Evolutionary conservation across 192 early-diverging fungal genomes (phyloP), one percentile per base, ranked within the genome.

Genomic region (Piromyces finnis): DNA sequence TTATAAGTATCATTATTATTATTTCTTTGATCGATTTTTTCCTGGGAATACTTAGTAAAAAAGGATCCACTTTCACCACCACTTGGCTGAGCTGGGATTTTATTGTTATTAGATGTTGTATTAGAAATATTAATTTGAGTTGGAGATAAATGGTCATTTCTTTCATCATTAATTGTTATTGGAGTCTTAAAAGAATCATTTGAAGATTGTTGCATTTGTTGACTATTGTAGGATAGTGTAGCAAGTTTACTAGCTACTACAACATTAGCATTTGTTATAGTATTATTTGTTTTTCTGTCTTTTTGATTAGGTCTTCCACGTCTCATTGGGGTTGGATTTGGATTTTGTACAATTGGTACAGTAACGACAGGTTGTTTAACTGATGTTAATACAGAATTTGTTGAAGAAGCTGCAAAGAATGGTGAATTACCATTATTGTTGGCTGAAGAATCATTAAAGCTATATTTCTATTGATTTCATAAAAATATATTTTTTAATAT

Each of bases 291-390:
- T n/a, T 68, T 68, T 68, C 51, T 80, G 16, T 83, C 80, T 22
- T 85, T 79, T 41, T 86, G 89, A 15, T 88, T 86, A n/a, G 95
- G 95, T 12, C 96, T 88, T 36, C 96, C 96, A 39, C 96, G 90
- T 5, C 96, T 90, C 96, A 98, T 98, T 0, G 95, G 95, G 36
- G 88, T 87, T 83, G 83, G 80, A 86, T 87, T 82, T 89, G n/a
- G 81, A 84, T 82, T 81, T 85, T 80, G 81, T 85, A 77, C 32
- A 85, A 81, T 84, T 41, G 84, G 36, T 81, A 77, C 77, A 83
- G 29, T n/a, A 79, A 78, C 28, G 81, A 82, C 79, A 85, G 81
- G 37, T 83, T 86, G 51, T 68, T 68, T 68, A 68, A 68, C 51
- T 11, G 51, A 68, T 68, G 51, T 39, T 82, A 80, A 79, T 79